These are phyloP conservation scores for Hordeum pubiflorum DNA, from an alignment of 202 grass and related monocot species.

Conservation along the genomic window DNA sequence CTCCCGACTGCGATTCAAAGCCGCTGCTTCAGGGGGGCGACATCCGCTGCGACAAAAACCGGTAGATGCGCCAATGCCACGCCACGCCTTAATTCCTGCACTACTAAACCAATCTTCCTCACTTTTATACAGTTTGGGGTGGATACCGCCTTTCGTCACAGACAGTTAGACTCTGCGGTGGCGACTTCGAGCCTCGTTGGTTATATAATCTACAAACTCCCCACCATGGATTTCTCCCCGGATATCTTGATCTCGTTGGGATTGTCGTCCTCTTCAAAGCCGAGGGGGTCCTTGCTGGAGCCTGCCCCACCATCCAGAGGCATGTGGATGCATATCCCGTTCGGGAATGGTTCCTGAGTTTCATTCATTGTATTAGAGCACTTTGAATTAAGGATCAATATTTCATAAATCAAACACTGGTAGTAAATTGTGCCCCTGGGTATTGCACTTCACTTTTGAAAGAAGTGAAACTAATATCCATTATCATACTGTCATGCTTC, in stretches of 20 bases:
- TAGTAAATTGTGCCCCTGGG: background rate
- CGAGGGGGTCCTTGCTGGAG: conserved; percentile 16
- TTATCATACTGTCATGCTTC: background rate
- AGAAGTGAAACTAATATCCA: background rate
- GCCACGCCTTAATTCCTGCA: conserved; percentile 24
- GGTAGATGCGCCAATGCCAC: conserved; percentile 43
- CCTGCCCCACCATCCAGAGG: conserved; percentile 32
- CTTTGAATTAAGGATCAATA: background rate
- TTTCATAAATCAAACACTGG: background rate
- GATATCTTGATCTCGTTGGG: conserved; percentile 19
- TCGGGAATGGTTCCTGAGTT: conserved; percentile 60
- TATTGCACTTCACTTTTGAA: background rate
- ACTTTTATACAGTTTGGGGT: conserved; percentile 45
- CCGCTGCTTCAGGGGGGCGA: conserved; percentile 26
- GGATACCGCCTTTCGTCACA: conserved; percentile 22
- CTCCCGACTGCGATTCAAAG: conserved; percentile 24
- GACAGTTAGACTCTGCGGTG: conserved; percentile 23
- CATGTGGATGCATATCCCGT: conserved; percentile 48
- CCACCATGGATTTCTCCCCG: conserved; percentile 24
- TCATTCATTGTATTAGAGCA: conserved; percentile 7
- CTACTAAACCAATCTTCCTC: conserved; percentile 38
- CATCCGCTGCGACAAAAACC: conserved; percentile 43
- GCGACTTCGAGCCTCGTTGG: background rate
- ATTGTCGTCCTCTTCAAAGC: conserved; percentile 32
- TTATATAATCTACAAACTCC: conserved; percentile 37